Base-by-base conservation (phyloP, 148 eudicot genomes). In the Persicaria tinctoria region DNA sequence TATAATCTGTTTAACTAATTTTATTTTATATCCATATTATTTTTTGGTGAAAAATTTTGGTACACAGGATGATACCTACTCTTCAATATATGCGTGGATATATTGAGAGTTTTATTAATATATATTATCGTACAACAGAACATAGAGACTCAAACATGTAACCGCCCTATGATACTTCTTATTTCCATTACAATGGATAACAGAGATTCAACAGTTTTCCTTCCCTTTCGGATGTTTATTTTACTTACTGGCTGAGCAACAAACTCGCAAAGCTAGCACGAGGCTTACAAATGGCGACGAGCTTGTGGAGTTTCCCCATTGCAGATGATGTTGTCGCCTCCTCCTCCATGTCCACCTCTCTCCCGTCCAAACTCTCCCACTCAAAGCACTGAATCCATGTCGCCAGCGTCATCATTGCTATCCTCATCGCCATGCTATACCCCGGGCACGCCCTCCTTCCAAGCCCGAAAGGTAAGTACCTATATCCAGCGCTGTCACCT, bases 381-480 rank as follows among this genome's bases (percentile, higher is more conserved):
- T 82, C 75, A 59, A 82, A 82, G 64, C 84, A 79, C 10, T 78
- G 84, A 5, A 82, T 68, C 10, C 79, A 77, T n/a, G 74, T 82
- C 10, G 79, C 81, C 13, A 82, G 32, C 4, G 68, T 27, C 56
- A 82, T 46, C 5, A 74, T 56, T 13, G 76, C 49, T 16, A 45
- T 82, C 46, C 77, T 73, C 5, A 82, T 59, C 8, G 84, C 82
- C 0, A 82, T 57, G 44, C 79, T 82, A 16, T 55, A 32, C 3
- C 77, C 79, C 1, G 79, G 82, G n/a, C 84, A 82, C 16, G 79
- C 38, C 32, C 84, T 79, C 68, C 82, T 79, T 11, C 84, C 84
- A 6, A 79, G 53, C 1, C 84, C 84, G 70, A 82, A 82, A 4
- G 84, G 84, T 72, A 73, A 74, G 64, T 48, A 79, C 66, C 49